These are phyloP conservation scores for Pinus taeda DNA, from an alignment of 75 land plant genomes.

Conservation along the genomic window DNA sequence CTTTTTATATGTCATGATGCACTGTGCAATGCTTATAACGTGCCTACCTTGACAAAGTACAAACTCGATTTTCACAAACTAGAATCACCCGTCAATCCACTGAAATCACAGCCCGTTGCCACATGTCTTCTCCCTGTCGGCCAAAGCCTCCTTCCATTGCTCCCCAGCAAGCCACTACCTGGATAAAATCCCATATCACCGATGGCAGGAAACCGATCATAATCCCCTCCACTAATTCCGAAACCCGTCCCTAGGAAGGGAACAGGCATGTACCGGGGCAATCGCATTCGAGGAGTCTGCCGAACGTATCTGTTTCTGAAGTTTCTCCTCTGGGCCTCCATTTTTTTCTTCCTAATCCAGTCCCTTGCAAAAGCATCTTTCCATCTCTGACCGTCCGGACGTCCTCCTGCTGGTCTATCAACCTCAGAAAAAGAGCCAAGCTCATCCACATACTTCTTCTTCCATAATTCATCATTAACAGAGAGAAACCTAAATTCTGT, in stretches of 20 bases:
- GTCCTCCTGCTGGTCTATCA: background rate
- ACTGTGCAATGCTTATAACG: too few species aligned
- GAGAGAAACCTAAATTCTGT: conserved; percentile 62
- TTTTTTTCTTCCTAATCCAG: conserved; percentile 29
- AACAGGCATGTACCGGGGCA: background rate
- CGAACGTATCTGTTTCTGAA: background rate
- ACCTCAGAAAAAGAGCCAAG: conserved; percentile 23
- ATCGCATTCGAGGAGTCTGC: background rate
- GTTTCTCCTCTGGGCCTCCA: background rate
- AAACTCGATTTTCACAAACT: too few species aligned
- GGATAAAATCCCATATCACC: too few species aligned
- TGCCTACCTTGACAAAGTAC: too few species aligned
- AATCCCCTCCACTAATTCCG: conserved; percentile 8
- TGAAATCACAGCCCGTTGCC: too few species aligned
- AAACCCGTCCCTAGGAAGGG: background rate
- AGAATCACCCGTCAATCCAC: too few species aligned
- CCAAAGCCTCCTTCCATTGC: too few species aligned
- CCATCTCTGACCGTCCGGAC: conserved; percentile 30
- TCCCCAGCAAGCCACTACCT: too few species aligned
- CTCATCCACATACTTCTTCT: conserved; percentile 47
- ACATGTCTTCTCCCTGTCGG: too few species aligned
- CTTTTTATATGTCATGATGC: too few species aligned
- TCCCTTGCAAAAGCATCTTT: conserved; percentile 37
- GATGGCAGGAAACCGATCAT: conserved; percentile 5
- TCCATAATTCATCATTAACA: conserved; percentile 74